Evolutionary conservation across 139 green algal genomes (phyloP), one percentile per base, ranked within the genome.

Genomic region (Chlorella sorokiniana): DNA sequence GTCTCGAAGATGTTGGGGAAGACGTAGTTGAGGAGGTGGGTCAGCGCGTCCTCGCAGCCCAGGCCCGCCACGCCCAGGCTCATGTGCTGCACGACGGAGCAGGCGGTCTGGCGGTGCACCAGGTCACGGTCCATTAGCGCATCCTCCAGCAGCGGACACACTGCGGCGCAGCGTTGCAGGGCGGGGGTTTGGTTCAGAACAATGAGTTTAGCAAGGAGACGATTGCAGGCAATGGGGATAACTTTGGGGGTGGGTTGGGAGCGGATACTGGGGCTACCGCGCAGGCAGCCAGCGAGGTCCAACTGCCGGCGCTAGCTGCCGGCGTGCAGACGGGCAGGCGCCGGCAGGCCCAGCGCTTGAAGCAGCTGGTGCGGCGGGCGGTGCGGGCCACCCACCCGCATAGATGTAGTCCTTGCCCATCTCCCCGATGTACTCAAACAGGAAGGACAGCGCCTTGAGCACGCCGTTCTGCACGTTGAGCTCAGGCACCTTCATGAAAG

Each of bases 381-480:
- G 48, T 56, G 16, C 48, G 14, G 23, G 56, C 56, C 56, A 65
- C 23, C 27, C 45, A 82, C 77, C 77, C 8, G 97, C 94, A 84
- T 99, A 98, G 86, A 99, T 97, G 94, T 98, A 98, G 91, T 99
- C 96, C 90, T 97, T 97, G 81, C 96, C 97, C 95, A 99, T 98
- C 90, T 99, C 97, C n/a, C 97, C 97, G 48, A 99, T 99, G 93
- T 99, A 99, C 90, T 99, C 97, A 82, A 99, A 99, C 88, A 99
- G 92, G 89, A 99, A 99, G 64, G 89, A 95, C 74, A 99, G 93
- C n/a, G 94, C 95, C 91, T 99, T 97, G 70, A 98, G 91, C 82
- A 98, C 96, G 69, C 97, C 97, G 77, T 99, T 99, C 91, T 99
- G 97, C 63, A 99, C 96, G 84, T 99, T 99, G 25, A 98, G 86